phyloP scores from a whole-genome alignment of 1,284 basidiomycete genomes.

The Cutaneotrichosporon sp. region DNA sequence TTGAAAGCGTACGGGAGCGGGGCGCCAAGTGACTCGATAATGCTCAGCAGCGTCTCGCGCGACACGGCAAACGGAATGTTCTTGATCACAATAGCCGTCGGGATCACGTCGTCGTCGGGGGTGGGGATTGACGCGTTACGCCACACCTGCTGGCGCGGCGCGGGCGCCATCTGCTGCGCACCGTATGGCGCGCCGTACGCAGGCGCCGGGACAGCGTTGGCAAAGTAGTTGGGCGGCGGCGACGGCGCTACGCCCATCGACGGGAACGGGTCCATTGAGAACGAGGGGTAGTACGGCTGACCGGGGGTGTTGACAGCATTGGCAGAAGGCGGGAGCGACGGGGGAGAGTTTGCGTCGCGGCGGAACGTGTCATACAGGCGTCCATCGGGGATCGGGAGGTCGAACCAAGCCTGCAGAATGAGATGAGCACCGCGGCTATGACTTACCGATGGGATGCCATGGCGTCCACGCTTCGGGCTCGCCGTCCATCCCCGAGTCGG shows the following conservation, averaged over 20 bases:
- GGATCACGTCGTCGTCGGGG: conserved; percentile 82
- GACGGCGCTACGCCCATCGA: conserved; percentile 45
- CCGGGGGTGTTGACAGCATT: conserved; percentile 34
- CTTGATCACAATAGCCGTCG: conserved; percentile 99
- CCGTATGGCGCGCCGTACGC: conserved; percentile 35
- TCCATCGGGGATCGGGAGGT: conserved; percentile 28
- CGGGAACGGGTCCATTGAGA: conserved; percentile 23
- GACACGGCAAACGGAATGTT: conserved; percentile 99
- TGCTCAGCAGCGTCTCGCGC: conserved; percentile 89
- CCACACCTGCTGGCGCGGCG: conserved; percentile 18
- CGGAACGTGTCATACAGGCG: conserved; percentile 34
- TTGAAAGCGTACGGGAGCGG: conserved; percentile 99
- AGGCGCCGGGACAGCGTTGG: conserved; percentile 27
- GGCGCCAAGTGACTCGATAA: conserved; percentile 92
- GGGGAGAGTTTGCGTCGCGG: conserved; percentile 39
- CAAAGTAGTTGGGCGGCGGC: conserved; percentile 38
- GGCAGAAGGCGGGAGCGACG: conserved; percentile 45
- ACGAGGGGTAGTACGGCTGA: conserved; percentile 23
- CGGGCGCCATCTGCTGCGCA: conserved; percentile 30
- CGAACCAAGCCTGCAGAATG: conserved; percentile 44
- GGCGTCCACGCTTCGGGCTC: conserved; percentile 39
- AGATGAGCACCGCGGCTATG: neutral
- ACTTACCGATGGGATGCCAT: conserved; percentile 45
- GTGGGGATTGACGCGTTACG: conserved; percentile 19
- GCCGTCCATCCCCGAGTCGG: conserved; percentile 33